These are phyloP conservation scores for Hondaea fermentalgiana DNA, from an alignment of 108 stramenopile genomes.

Conservation along the genomic window DNA sequence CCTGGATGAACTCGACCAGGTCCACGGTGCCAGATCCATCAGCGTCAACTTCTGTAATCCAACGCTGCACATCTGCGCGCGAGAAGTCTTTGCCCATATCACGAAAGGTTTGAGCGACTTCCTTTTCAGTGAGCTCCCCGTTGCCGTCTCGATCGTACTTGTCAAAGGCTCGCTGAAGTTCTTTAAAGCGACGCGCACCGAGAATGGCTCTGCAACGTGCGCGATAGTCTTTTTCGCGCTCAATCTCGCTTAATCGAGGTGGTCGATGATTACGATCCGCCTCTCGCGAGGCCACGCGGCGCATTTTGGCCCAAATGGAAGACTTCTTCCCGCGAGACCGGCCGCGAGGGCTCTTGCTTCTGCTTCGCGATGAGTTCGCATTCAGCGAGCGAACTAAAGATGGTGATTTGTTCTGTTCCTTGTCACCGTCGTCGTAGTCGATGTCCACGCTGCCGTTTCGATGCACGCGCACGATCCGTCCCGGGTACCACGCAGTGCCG, in stretches of 20 bases:
- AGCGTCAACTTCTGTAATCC: constrained; percentile 17
- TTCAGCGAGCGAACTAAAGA: background rate
- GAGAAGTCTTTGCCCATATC: background rate
- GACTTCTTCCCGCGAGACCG: background rate
- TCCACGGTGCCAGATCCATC: constrained; percentile 16
- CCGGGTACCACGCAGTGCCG: background rate
- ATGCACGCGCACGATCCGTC: background rate
- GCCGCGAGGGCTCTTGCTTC: background rate
- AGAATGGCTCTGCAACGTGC: background rate
- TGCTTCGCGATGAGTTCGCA: background rate
- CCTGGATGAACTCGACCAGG: constrained; percentile 20
- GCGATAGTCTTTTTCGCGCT: background rate
- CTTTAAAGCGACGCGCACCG: background rate
- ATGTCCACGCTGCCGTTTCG: background rate
- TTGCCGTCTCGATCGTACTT: constrained; percentile 21
- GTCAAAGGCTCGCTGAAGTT: background rate
- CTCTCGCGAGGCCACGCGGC: background rate
- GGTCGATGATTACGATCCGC: background rate
- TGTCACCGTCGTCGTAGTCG: constrained; percentile 10
- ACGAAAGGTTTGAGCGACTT: background rate
- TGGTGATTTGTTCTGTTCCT: background rate
- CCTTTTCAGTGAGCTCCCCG: background rate
- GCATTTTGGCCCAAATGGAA: background rate
- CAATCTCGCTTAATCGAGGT: background rate
- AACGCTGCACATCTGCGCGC: background rate